Evolutionary conservation across 1,284 basidiomycete genomes (phyloP), one percentile per base, ranked within the genome.

Genomic region (Coniferiporia weirii): DNA sequence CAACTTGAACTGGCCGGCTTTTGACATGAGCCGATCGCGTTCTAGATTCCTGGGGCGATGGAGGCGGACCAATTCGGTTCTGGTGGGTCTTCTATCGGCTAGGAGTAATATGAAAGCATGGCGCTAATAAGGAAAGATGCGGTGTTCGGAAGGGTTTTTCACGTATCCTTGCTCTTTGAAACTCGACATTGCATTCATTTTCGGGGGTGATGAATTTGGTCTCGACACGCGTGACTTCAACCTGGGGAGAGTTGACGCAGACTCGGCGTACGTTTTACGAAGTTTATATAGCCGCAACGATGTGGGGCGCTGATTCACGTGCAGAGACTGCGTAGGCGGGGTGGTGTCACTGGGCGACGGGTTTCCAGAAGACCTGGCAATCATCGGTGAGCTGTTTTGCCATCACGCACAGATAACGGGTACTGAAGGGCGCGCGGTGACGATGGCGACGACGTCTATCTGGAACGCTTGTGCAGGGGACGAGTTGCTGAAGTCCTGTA

Each of bases 401-500:
- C 61, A 2, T 40, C 54, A 38, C 46, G 12, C 19, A 20, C 27
- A 22, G 32, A 46, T 19, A 38, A 38, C 22, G 15, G 45, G 46
- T 17, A 36, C 51, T 51, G 38, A 10, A 27, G 27, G 27, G 27
- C 27, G 27, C n/a, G 50, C 5, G 48, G 32, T 57, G 48, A 22
- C 50, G 49, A 51, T 48, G 36, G 51, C 53, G 36, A 55, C 47
- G n/a, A 58, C 59, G 27, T 54, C 53, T 61, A 66, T 48, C 57
- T 46, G 49, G 9, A 40, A 19, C 13, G 13, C n/a, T n/a, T 7
- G 27, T 47, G 20, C 59, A 78, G 79, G 80, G 1, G 87, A 85
- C 66, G 82, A 83, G 63, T 92, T 93, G 71, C 66, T 87, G 43
- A 89, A 88, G 71, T 83, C 79, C 35, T 86, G 84, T 83, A 63